Conservation (phyloP, 2,329 filamentous ascomycete genomes). For the Pyricularia sp. region DNA sequence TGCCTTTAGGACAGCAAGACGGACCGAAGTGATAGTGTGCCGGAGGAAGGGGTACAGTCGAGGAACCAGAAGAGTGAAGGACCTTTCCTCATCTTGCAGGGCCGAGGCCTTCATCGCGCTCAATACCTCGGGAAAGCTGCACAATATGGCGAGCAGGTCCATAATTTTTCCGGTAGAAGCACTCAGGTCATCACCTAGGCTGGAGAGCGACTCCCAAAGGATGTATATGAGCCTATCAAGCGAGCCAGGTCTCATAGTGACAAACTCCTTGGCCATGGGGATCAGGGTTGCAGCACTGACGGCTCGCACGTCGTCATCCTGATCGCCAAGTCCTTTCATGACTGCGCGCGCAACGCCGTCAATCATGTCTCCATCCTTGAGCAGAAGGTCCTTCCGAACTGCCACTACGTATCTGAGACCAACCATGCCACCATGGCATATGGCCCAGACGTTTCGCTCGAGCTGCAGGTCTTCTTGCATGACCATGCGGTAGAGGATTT, state of each 20-base stretch:
- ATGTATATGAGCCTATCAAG: slow-evolving; percentile 82
- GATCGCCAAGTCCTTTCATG: slow-evolving; percentile 87
- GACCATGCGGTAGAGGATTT: slow-evolving; percentile 77
- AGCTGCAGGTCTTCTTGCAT: slow-evolving; percentile 78
- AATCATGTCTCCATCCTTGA: slow-evolving; percentile 76
- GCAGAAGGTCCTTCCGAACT: slow-evolving; percentile 82
- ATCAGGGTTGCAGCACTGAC: slow-evolving; percentile 97
- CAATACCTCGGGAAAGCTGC: slow-evolving; percentile 85
- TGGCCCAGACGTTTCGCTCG: slow-evolving; percentile 75
- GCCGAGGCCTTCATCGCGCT: slow-evolving; percentile 91
- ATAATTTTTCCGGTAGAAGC: slow-evolving; percentile 97
- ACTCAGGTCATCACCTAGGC: slow-evolving; percentile 92
- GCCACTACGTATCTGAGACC: slow-evolving; percentile 91
- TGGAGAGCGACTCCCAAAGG: slow-evolving; percentile 94
- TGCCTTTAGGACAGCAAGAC: slow-evolving; percentile 85
- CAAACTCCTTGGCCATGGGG: slow-evolving; percentile 91
- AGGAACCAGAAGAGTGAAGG: slow-evolving; percentile 86
- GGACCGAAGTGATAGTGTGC: slow-evolving; percentile 93
- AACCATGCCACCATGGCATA: slow-evolving; percentile 97
- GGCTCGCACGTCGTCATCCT: slow-evolving; percentile 90
- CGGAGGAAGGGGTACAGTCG: slow-evolving; percentile 91
- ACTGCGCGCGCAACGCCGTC: slow-evolving; percentile 88
- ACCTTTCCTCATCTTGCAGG: slow-evolving; percentile 71
- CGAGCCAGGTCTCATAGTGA: slow-evolving; percentile 68
- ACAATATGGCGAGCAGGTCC: slow-evolving; percentile 93